Evolutionary conservation across 2,329 filamentous ascomycete species (phyloP).

Genomic region (Talaromyces sp.): DNA sequence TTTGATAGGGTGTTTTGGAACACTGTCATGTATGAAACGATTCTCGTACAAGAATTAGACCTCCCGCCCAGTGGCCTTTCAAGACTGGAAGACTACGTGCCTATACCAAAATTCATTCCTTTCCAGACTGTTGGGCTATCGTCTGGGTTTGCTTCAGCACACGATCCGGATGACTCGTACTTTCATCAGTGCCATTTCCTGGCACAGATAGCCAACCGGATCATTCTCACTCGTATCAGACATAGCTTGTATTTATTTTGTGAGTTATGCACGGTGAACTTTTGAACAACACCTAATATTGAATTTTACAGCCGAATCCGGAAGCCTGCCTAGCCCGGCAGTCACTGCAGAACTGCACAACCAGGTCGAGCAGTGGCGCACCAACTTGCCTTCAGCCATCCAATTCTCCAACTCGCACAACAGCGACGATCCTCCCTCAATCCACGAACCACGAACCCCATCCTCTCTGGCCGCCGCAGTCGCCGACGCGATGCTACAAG

Average conservation of each 20-base stretch:
- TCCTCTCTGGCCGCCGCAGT: conserved; percentile 30
- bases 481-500: conserved; percentile 34
- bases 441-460: conserved; percentile 18
- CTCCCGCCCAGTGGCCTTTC: conserved; percentile 48
- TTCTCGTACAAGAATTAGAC: conserved; percentile 51
- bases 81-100: conserved; percentile 48
- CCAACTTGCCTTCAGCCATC: conserved; percentile 44
- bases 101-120: conserved; percentile 49
- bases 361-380: conserved; percentile 53
- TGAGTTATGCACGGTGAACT: conserved; percentile 12
- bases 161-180: conserved; percentile 48
- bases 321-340: conserved; percentile 42
- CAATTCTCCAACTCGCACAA: conserved; percentile 37
- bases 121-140: conserved; percentile 35
- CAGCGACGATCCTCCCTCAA: conserved; percentile 15
- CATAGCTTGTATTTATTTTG: conserved; percentile 48
- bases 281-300: conserved; percentile 3
- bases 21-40: conserved; percentile 52
- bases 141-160: conserved; percentile 23
- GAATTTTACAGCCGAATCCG: conserved; percentile 29
- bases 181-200: conserved; percentile 53
- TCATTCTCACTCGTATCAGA: conserved; percentile 50
- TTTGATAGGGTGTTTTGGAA: conserved; percentile 47
- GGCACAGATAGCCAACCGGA: conserved; percentile 52
- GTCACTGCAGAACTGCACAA: conserved; percentile 50